Base-by-base conservation (phyloP, 345 rosid genomes). In the Draba incana region DNA sequence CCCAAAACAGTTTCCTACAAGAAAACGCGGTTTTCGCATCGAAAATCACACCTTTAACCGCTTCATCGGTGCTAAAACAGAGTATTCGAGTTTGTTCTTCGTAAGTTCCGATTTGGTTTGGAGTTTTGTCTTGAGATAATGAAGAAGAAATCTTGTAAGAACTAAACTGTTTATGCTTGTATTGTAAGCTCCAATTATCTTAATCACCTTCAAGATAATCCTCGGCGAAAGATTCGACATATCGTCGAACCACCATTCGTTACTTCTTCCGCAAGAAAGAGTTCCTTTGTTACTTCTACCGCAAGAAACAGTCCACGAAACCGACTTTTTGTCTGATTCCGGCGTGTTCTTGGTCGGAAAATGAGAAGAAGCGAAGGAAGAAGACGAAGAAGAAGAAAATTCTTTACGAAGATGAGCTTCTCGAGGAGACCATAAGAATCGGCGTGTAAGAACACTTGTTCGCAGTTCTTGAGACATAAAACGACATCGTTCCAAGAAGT, bases 221-320 rank as follows among this genome's bases (percentile, higher is more conserved):
- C 52, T 30, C 1, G 92, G 89, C 7, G 89, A 66, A 33, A 90
- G 76, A 31, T 14, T 48, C 1, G 85, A 35, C 65, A 90, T 64
- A 64, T 79, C 95, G 6, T 83, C 80, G 23, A 90, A 90, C 95
- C 97, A 90, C 92, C 95, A 88, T 16, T 75, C 81, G 24, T 82
- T 83, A 30, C 77, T 67, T 65, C 80, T 76, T 64, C 72, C 77
- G 27, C 78, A 69, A 33, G 67, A 59, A 48, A 78, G 24, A 1
- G 84, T 64, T 1, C 20, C 20, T 20, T 20, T 20, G 20, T 28
- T 28, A 5, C 31, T 28, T 28, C 31, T 28, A 3, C 31, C 77
- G 30, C 78, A 69, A 31, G 66, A 62, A 48, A 78, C 28, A 1
- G 84, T 61, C 3, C 39, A 35, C 0, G 75, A 62, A 12, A 73